Percentiles rank a stretch among this genome's conserved stretches.
These are phyloP conservation scores for Aspergillus fructus DNA, from an alignment of 2,329 filamentous ascomycete genomes.

Conservation along the genomic window DNA sequence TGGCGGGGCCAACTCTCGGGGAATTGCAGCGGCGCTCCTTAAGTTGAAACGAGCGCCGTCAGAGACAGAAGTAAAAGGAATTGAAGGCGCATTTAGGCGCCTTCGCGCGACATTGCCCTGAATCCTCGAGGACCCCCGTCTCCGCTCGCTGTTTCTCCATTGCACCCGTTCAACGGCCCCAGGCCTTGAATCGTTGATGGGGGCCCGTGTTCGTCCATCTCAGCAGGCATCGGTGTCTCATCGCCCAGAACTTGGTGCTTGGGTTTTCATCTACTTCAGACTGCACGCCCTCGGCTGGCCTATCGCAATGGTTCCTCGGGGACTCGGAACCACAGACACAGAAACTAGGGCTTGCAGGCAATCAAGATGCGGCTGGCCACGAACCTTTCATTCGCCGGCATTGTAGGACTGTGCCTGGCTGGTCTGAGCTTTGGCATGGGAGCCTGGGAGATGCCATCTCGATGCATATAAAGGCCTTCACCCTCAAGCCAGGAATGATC, in stretches of 20 bases:
- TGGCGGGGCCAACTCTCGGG: slow-evolving; percentile 19
- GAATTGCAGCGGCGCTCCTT: slow-evolving; percentile 7
- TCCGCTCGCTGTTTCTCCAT: slow-evolving; percentile 9
- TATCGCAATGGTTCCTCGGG: slow-evolving; percentile 26
- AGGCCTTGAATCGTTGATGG: slow-evolving; percentile 14
- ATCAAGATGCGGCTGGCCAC: slow-evolving; percentile 22
- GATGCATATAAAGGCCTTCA: slow-evolving; percentile 18
- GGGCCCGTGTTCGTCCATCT: slow-evolving; percentile 4
- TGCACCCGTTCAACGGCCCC: slow-evolving; percentile 14
- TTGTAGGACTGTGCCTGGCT: slow-evolving; percentile 8
- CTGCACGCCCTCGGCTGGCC: slow-evolving; percentile 17
- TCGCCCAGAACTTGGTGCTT: slow-evolving; percentile 13
- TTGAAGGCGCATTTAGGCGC: slow-evolving; percentile 10
- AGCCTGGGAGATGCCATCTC: background rate
- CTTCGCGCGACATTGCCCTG: background rate
- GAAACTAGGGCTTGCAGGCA: slow-evolving; percentile 16
- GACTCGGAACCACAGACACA: slow-evolving; percentile 16
- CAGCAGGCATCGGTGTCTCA: slow-evolving; percentile 9
- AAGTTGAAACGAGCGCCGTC: slow-evolving; percentile 31
- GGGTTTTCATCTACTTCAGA: slow-evolving; percentile 31
- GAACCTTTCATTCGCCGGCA: slow-evolving; percentile 16
- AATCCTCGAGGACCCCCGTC: slow-evolving; percentile 4
- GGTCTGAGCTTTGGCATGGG: slow-evolving; percentile 13
- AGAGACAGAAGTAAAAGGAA: slow-evolving; percentile 26
- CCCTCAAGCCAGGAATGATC: background rate